Percentiles rank a stretch among this genome's conserved stretches.
These are phyloP conservation scores for Oleoguttula mirabilis DNA, from an alignment of 495 filamentous ascomycete species.

Conservation along the genomic window DNA sequence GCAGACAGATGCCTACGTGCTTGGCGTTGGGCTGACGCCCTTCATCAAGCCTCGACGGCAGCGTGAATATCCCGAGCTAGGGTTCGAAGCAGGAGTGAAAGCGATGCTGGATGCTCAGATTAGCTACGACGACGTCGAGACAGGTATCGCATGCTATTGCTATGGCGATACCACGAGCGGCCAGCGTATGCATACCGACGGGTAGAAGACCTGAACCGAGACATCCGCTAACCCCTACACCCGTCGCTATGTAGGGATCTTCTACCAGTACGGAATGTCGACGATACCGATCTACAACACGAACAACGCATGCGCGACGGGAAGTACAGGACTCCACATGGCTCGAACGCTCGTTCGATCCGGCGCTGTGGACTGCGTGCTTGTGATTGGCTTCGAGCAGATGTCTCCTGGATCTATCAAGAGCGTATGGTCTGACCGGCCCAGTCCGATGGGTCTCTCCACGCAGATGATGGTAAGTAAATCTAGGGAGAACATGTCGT, in stretches of 20 bases:
- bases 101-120: constrained; percentile 91
- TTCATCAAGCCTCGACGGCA: constrained; percentile 97
- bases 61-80: constrained; percentile 78
- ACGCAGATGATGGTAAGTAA: constrained; percentile 83
- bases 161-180: constrained; percentile 89
- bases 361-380: constrained; percentile 70
- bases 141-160: constrained; percentile 93
- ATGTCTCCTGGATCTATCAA: constrained; percentile 86
- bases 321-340: constrained; percentile 76
- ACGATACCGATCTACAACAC: constrained; percentile 5
- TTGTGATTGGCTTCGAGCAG: constrained; percentile 95
- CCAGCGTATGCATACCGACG: too few relatives aligned
- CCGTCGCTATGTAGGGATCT: too few relatives aligned
- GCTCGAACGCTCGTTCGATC: constrained; percentile 67
- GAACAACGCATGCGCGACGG: constrained; percentile 70
- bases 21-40: constrained; percentile 96
- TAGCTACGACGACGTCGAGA: constrained; percentile 92
- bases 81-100: constrained; percentile 91
- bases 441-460: constrained; percentile 60
- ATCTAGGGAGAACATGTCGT: too few relatives aligned
- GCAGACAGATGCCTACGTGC: constrained; percentile 48
- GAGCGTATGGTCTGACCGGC: constrained; percentile 66
- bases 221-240: too few relatives aligned
- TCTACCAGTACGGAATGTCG: constrained; percentile 98
- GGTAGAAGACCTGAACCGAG: too few relatives aligned